Percentiles rank a stretch among this genome's conserved stretches.
These are phyloP conservation scores for Pseudogymnoascus sp. DNA, from an alignment of 2,329 filamentous ascomycete species.

Conservation along the genomic window DNA sequence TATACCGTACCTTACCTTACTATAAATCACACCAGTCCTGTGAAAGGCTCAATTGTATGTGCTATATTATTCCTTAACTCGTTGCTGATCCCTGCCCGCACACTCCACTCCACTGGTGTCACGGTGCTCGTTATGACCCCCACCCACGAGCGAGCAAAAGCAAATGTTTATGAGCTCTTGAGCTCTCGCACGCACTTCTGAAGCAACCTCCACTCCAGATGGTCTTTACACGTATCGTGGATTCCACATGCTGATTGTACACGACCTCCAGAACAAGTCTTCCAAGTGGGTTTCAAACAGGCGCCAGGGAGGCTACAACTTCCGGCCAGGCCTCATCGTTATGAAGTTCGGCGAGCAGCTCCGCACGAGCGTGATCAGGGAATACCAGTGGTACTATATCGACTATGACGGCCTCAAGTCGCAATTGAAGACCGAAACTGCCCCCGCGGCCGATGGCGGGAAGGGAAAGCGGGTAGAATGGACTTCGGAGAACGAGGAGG, in stretches of 20 bases:
- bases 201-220: neutral
- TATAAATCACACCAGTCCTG: neutral
- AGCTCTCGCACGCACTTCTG: neutral
- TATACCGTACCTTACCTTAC: neutral
- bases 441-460: conserved; percentile 41
- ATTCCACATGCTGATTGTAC: conserved; percentile 17
- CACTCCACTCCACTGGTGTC: neutral
- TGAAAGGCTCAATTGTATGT: neutral
- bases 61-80: neutral
- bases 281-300: conserved; percentile 6
- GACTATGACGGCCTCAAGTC: conserved; percentile 91
- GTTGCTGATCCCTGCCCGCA: neutral
- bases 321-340: conserved; percentile 46
- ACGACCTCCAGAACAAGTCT: conserved; percentile 13
- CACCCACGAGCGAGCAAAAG: neutral
- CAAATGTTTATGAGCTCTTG: neutral
- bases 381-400: conserved; percentile 98
- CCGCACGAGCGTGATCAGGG: conserved; percentile 88
- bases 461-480: conserved; percentile 57
- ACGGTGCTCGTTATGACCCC: conserved; percentile 3
- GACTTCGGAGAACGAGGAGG: conserved; percentile 86
- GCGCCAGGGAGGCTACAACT: neutral
- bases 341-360: conserved; percentile 96
- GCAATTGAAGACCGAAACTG: conserved; percentile 69
- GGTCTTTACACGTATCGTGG: neutral